Conservation (phyloP, 257 asterid genomes). For the Ilex asprella region DNA sequence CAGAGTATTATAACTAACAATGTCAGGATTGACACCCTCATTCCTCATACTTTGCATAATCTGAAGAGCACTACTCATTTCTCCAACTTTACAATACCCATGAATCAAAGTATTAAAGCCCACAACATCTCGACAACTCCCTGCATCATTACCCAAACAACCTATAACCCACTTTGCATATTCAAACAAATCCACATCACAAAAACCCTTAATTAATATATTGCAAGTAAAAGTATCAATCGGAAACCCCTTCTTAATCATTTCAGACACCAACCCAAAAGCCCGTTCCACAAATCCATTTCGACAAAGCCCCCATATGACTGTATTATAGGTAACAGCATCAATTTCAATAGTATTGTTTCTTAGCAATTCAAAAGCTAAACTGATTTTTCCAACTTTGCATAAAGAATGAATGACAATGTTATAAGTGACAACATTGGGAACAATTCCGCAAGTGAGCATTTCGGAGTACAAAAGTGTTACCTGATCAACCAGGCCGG, state of each 20-base stretch:
- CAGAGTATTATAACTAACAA: conserved; percentile 69
- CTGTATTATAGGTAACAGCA: conserved; percentile 67
- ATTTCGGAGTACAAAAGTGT: conserved; percentile 55
- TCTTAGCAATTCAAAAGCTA: conserved; percentile 49
- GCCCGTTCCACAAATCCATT: conserved; percentile 49
- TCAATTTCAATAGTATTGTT: conserved; percentile 42
- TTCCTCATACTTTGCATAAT: conserved; percentile 46
- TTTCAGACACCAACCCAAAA: conserved; percentile 67
- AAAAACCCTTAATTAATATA: conserved; percentile 70
- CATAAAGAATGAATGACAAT: conserved; percentile 60
- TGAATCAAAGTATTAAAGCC: conserved; percentile 63
- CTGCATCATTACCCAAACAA: conserved; percentile 31
- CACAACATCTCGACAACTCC: conserved; percentile 45
- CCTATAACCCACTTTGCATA: conserved; percentile 54
- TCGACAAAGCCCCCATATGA: conserved; percentile 82
- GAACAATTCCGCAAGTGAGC: conserved; percentile 40
- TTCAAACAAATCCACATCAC: conserved; percentile 58
- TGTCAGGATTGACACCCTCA: conserved; percentile 50
- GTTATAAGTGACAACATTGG: conserved; percentile 57
- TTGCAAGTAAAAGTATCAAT: conserved; percentile 64
- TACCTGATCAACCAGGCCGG: conserved; percentile 68
- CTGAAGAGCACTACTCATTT: conserved; percentile 38
- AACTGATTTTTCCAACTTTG: conserved; percentile 48
- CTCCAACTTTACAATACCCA: conserved; percentile 57
- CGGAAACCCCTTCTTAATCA: conserved; percentile 51